A percentile compares a stretch with the other conserved stretches of the same genome.
These are phyloP conservation scores for Colletotrichum sp. DNA, from an alignment of 2,329 filamentous ascomycete genomes.

Conservation along the genomic window DNA sequence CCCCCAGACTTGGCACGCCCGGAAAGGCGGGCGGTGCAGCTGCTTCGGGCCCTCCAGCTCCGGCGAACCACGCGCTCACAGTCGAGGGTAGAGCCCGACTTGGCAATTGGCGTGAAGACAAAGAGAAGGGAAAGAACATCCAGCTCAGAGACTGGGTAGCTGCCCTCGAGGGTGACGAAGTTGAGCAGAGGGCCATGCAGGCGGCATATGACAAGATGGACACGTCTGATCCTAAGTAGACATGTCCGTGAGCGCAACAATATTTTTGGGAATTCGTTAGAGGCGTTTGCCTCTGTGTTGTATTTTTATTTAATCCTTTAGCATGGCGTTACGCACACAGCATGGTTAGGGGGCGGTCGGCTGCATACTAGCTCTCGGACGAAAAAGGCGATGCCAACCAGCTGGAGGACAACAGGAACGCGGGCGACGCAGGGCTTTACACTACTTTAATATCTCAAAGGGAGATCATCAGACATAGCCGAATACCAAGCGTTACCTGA, in stretches of 20 bases:
- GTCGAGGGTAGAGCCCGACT: slow-evolving; percentile 66
- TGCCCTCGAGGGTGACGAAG: slow-evolving; percentile 80
- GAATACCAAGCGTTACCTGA: background rate
- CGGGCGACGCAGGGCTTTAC: background rate
- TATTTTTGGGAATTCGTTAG: background rate
- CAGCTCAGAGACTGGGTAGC: slow-evolving; percentile 84
- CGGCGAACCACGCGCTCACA: slow-evolving; percentile 49
- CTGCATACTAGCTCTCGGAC: background rate
- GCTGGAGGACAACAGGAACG: background rate
- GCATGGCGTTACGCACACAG: slow-evolving; percentile 35
- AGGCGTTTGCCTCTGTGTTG: slow-evolving; percentile 18
- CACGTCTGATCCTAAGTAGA: slow-evolving; percentile 46
- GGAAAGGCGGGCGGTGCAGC: slow-evolving; percentile 38
- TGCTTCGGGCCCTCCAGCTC: slow-evolving; percentile 32
- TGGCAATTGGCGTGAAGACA: slow-evolving; percentile 81
- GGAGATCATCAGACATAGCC: background rate
- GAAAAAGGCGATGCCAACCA: background rate
- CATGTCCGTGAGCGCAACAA: background rate
- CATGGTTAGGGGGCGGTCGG: slow-evolving; percentile 13
- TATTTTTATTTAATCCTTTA: slow-evolving; percentile 35
- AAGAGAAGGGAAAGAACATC: slow-evolving; percentile 76
- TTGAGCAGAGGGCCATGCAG: slow-evolving; percentile 68
- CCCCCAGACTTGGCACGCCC: slow-evolving; percentile 46
- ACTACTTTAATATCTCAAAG: background rate
- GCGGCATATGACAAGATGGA: slow-evolving; percentile 60